Evolutionary conservation across 345 rosid species (phyloP).

Genomic region (Corymbia maculata): DNA sequence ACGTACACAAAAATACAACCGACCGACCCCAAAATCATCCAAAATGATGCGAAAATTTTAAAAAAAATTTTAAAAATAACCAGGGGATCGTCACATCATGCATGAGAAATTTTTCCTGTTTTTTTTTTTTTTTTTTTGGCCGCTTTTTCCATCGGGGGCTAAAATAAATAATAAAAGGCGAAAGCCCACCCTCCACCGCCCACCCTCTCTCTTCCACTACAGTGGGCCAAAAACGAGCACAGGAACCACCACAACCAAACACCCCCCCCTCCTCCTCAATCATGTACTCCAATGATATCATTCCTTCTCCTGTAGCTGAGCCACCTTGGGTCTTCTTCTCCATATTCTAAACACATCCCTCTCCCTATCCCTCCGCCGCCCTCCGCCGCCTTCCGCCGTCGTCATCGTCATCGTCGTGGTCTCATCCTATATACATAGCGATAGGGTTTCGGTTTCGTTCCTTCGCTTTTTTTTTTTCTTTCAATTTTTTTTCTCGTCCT

Average conservation of each 20-base stretch:
- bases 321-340: background rate
- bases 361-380: background rate
- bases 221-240: background rate
- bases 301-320: background rate
- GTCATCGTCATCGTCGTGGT: background rate
- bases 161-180: background rate
- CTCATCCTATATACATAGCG: background rate
- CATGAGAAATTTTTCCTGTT: too few relatives aligned
- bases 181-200: too few relatives aligned
- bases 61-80: background rate
- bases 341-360: background rate
- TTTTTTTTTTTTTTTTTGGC: background rate
- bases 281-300: background rate
- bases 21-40: background rate
- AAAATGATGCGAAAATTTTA: background rate
- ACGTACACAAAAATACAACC: background rate
- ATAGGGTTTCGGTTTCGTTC: background rate
- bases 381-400: background rate
- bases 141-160: background rate
- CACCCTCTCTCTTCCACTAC: background rate
- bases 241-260: background rate
- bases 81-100: background rate
- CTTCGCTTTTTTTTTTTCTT: background rate
- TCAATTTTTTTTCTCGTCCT: background rate
- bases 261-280: background rate